Conservation (phyloP, 2,329 filamentous ascomycete species). For the Dactylellina haptotyla region DNA sequence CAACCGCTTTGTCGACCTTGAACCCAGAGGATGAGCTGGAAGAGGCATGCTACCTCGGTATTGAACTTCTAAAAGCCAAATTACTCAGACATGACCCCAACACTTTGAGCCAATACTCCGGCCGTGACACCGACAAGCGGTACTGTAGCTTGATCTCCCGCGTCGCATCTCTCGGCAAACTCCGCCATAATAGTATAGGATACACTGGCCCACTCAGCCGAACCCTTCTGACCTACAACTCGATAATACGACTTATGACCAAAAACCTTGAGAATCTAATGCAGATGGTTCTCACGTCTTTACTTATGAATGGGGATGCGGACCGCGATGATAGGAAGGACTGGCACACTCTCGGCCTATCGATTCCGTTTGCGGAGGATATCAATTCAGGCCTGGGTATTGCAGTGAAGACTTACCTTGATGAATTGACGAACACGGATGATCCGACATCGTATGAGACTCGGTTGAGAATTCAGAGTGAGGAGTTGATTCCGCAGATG, state of each 20-base stretch:
- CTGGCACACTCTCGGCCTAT: conserved; percentile 73
- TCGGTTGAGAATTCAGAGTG: conserved; percentile 67
- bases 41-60: conserved; percentile 81
- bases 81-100: conserved; percentile 76
- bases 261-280: conserved; percentile 82
- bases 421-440: conserved; percentile 73
- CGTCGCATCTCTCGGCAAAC: conserved; percentile 81
- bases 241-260: conserved; percentile 81
- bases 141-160: conserved; percentile 85
- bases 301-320: conserved; percentile 83
- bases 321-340: conserved; percentile 71
- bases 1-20: conserved; percentile 73
- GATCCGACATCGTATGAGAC: conserved; percentile 65
- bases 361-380: conserved; percentile 74
- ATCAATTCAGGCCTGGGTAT: conserved; percentile 81
- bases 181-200: conserved; percentile 84
- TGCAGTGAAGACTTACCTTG: conserved; percentile 80
- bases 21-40: conserved; percentile 71
- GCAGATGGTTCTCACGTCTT: conserved; percentile 80
- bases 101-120: conserved; percentile 63
- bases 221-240: conserved; percentile 86
- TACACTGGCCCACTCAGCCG: conserved; percentile 95
- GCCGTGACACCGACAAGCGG: conserved; percentile 76
- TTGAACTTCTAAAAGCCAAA: conserved; percentile 83
- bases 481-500: conserved; percentile 67